A percentile compares a stretch with the other conserved stretches of the same genome.
Conservation (phyloP, 1,139 yeast genomes). For the Komagataea norvegica region DNA sequence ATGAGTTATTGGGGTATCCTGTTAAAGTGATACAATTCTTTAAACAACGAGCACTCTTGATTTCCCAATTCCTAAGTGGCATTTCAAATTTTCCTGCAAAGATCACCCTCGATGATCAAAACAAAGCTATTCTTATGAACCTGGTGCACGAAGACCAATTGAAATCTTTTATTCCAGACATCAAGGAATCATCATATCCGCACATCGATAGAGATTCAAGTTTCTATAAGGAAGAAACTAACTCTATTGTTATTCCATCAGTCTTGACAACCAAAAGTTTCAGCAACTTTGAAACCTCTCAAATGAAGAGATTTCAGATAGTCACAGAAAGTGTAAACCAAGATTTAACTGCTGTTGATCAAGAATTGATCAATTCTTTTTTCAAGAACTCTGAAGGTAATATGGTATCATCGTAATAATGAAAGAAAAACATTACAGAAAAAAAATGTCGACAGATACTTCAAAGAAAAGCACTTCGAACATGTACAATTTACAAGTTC, state of each 20-base stretch:
- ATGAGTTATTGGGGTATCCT: constrained; percentile 29
- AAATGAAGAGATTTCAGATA: constrained; percentile 18
- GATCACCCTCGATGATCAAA: constrained; percentile 23
- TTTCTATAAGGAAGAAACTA: constrained; percentile 24
- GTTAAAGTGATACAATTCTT: constrained; percentile 30
- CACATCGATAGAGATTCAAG: constrained; percentile 19
- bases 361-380: constrained; percentile 16
- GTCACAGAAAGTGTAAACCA: constrained; percentile 13
- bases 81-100: constrained; percentile 29
- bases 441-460: too few species aligned
- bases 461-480: too few species aligned
- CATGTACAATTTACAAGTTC: neutral
- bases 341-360: constrained; percentile 18
- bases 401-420: too few species aligned
- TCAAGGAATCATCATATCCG: constrained; percentile 22
- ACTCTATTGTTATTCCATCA: constrained; percentile 28
- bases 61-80: constrained; percentile 28
- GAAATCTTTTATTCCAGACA: constrained; percentile 17
- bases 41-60: constrained; percentile 28
- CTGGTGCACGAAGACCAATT: constrained; percentile 22
- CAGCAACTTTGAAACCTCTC: constrained; percentile 21
- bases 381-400: constrained; percentile 10
- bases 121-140: constrained; percentile 20
- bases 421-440: too few species aligned
- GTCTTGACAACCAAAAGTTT: constrained; percentile 18